These are phyloP conservation scores for Nitzschia palea DNA, from an alignment of 108 stramenopile species.

Conservation along the genomic window DNA sequence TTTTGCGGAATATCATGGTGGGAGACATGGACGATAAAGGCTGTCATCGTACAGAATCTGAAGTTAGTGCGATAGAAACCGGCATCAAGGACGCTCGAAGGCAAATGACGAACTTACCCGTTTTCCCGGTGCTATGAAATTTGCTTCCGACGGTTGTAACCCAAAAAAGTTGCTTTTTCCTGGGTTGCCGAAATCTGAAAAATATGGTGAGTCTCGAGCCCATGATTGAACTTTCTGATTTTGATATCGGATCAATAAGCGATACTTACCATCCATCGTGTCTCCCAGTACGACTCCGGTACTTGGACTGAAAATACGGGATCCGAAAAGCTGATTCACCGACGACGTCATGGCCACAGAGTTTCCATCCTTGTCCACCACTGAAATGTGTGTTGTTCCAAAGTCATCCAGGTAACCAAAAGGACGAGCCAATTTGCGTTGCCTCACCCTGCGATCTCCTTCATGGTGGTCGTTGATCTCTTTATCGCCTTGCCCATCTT, in stretches of 20 bases:
- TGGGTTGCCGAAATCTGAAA: constrained; percentile 64
- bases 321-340: constrained; percentile 70
- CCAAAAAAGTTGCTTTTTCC: constrained; percentile 62
- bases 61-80: too few relatives aligned
- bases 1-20: constrained; percentile 63
- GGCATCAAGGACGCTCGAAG: too few relatives aligned
- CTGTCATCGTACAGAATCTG: not conserved
- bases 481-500: constrained; percentile 35
- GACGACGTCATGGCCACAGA: constrained; percentile 73
- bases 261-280: constrained; percentile 62
- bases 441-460: constrained; percentile 49
- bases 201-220: not conserved
- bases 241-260: not conserved
- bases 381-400: constrained; percentile 75
- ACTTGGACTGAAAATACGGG: constrained; percentile 51
- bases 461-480: constrained; percentile 52
- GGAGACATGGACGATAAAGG: constrained; percentile 86
- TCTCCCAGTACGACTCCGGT: constrained; percentile 83
- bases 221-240: not conserved
- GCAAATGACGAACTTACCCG: constrained; percentile 18
- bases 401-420: constrained; percentile 82
- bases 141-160: constrained; percentile 61
- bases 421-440: constrained; percentile 25
- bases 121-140: constrained; percentile 74
- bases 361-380: constrained; percentile 79